Evolutionary conservation across 164 flowering plant genomes (phyloP).

Genomic region (Vitis cinerea): DNA sequence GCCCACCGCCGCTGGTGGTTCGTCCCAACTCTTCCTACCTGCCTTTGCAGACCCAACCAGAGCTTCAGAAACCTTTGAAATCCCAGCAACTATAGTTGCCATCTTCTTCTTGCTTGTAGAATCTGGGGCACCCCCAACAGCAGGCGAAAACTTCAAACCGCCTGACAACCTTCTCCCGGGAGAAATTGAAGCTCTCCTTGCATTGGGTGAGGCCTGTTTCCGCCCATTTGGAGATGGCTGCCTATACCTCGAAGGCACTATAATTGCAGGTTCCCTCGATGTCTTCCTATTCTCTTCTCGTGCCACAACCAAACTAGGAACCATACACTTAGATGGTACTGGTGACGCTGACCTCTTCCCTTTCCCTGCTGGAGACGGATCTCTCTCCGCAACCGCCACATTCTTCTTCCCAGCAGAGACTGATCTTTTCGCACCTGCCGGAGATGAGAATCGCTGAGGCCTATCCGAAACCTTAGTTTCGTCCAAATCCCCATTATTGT

Average conservation of each 20-base stretch:
- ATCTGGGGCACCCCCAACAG: conserved; percentile 40
- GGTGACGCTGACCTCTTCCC: conserved; percentile 78
- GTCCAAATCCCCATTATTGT: conserved; percentile 19
- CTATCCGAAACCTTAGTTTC: conserved; percentile 13
- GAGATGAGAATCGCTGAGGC: conserved; percentile 66
- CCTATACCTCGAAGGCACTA: conserved; percentile 90
- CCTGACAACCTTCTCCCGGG: conserved; percentile 80
- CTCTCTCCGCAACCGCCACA: conserved; percentile 40
- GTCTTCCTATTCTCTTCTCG: conserved; percentile 62
- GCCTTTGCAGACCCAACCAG: conserved; percentile 55
- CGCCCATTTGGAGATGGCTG: conserved; percentile 86
- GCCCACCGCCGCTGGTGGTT: conserved; percentile 23
- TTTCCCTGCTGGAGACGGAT: conserved; percentile 66
- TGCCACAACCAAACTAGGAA: conserved; percentile 77
- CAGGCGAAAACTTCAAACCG: conserved; percentile 57
- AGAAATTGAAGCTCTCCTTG: conserved; percentile 68
- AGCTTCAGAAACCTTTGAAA: conserved; percentile 71
- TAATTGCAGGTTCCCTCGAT: conserved; percentile 73
- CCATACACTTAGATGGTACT: conserved; percentile 82
- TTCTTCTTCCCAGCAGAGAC: conserved; percentile 55
- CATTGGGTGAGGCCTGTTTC: conserved; percentile 60
- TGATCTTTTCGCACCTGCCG: conserved; percentile 51
- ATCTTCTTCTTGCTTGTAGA: conserved; percentile 72
- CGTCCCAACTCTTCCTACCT: conserved; percentile 86
- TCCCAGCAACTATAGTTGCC: conserved; percentile 59